These are phyloP conservation scores for Aquanectria penicillioides DNA, from an alignment of 2,329 filamentous ascomycete genomes.

Conservation along the genomic window DNA sequence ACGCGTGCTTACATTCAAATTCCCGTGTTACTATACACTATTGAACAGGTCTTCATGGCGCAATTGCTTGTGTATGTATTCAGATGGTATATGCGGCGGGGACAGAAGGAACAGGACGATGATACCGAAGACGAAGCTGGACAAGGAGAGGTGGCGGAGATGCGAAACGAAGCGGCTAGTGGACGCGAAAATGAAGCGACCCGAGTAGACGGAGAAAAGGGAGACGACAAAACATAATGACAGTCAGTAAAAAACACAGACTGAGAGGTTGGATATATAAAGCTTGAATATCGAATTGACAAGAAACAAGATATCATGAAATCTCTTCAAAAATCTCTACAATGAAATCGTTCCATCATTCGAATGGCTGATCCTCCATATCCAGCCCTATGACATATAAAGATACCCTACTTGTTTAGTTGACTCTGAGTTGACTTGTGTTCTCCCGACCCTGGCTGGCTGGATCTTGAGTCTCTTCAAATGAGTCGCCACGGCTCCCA, in stretches of 20 bases:
- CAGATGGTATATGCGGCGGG: slow-evolving; percentile 52
- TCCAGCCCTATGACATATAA: no score
- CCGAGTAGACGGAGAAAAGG: not conserved
- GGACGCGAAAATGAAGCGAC: not conserved
- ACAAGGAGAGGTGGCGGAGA: not conserved
- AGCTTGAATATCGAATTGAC: no score
- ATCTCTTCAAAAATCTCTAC: not conserved
- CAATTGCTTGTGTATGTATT: slow-evolving; percentile 59
- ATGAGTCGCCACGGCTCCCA: no score
- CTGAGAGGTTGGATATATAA: not conserved
- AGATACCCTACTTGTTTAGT: no score
- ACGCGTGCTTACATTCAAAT: slow-evolving; percentile 69
- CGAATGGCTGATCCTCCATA: not conserved
- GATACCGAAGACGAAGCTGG: slow-evolving; percentile 23
- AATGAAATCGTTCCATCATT: no score
- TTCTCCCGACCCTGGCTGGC: no score
- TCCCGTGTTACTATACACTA: slow-evolving; percentile 70
- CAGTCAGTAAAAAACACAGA: not conserved
- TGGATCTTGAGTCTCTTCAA: no score
- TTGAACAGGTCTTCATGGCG: slow-evolving; percentile 63
- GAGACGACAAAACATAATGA: not conserved
- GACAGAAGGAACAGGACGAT: slow-evolving; percentile 37
- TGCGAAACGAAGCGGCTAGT: not conserved
- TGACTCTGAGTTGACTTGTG: no score
- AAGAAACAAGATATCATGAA: not conserved